These are phyloP conservation scores for Theobroma cacao DNA, from an alignment of 345 rosid species.

Conservation along the genomic window DNA sequence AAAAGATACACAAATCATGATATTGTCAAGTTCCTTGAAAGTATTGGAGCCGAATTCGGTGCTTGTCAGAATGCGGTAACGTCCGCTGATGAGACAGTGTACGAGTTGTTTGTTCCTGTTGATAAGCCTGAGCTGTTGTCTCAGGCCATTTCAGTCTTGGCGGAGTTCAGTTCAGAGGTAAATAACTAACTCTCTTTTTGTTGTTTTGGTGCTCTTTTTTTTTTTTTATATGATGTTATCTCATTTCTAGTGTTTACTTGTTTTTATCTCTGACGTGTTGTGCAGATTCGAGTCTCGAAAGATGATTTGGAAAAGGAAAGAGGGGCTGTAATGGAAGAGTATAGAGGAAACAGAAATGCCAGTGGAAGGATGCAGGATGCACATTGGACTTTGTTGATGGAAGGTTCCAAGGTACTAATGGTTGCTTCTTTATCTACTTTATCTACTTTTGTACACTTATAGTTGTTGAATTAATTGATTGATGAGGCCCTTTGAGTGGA, in stretches of 20 bases:
- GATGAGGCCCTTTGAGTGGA: neutral
- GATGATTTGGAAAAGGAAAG: slow-evolving; percentile 90
- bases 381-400: slow-evolving; percentile 85
- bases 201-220: neutral
- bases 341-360: slow-evolving; percentile 83
- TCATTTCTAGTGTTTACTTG: neutral
- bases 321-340: slow-evolving; percentile 95
- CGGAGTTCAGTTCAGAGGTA: slow-evolving; percentile 92
- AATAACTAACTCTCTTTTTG: neutral
- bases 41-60: slow-evolving; percentile 94
- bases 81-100: slow-evolving; percentile 85
- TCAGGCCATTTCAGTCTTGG: slow-evolving; percentile 81
- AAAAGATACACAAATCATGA: slow-evolving; percentile 81
- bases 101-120: slow-evolving; percentile 86
- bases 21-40: slow-evolving; percentile 84
- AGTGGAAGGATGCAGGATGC: slow-evolving; percentile 93
- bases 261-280: neutral
- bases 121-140: slow-evolving; percentile 79
- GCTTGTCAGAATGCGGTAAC: slow-evolving; percentile 95
- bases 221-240: neutral
- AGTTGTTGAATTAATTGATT: neutral
- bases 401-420: slow-evolving; percentile 74
- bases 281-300: slow-evolving; percentile 77
- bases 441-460: neutral
- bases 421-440: neutral